Conservation (phyloP, 495 filamentous ascomycete species). For the Penicillium subrubescens region DNA sequence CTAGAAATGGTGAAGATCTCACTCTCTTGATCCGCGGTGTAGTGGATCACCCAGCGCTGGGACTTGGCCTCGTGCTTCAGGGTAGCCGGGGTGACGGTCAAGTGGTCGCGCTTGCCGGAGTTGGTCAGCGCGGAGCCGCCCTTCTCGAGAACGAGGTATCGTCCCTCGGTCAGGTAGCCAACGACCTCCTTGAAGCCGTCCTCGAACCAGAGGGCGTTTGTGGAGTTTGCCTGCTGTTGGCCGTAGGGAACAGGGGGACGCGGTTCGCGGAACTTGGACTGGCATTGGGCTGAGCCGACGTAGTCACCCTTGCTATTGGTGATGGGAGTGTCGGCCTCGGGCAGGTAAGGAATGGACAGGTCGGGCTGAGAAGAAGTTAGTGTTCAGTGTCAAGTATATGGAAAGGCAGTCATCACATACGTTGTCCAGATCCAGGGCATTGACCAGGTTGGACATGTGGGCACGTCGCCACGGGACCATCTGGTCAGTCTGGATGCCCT, state of each 20-base stretch:
- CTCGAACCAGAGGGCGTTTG: slow-evolving; percentile 44
- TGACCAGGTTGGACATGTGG: slow-evolving; percentile 57
- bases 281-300: slow-evolving; percentile 47
- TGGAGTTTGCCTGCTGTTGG: slow-evolving; percentile 37
- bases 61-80: slow-evolving; percentile 37
- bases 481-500: slow-evolving; percentile 48
- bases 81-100: slow-evolving; percentile 36
- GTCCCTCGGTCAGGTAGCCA: slow-evolving; percentile 55
- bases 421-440: slow-evolving; percentile 54
- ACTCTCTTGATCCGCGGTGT: slow-evolving; percentile 39
- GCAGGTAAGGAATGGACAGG: slow-evolving; percentile 45
- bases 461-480: slow-evolving; percentile 55
- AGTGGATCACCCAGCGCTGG: slow-evolving; percentile 56
- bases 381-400: not conserved
- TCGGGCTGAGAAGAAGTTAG: slow-evolving; percentile 37
- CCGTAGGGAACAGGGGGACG: slow-evolving; percentile 54
- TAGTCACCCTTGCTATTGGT: slow-evolving; percentile 40
- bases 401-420: slow-evolving; percentile 20
- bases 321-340: slow-evolving; percentile 42
- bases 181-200: slow-evolving; percentile 55
- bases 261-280: slow-evolving; percentile 33
- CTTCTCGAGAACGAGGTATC: slow-evolving; percentile 43
- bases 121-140: slow-evolving; percentile 38
- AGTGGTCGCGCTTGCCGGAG: slow-evolving; percentile 7
- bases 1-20: slow-evolving; percentile 50